Conservation (phyloP, 2,329 filamentous ascomycete genomes). For the Coniochaeta sp. region DNA sequence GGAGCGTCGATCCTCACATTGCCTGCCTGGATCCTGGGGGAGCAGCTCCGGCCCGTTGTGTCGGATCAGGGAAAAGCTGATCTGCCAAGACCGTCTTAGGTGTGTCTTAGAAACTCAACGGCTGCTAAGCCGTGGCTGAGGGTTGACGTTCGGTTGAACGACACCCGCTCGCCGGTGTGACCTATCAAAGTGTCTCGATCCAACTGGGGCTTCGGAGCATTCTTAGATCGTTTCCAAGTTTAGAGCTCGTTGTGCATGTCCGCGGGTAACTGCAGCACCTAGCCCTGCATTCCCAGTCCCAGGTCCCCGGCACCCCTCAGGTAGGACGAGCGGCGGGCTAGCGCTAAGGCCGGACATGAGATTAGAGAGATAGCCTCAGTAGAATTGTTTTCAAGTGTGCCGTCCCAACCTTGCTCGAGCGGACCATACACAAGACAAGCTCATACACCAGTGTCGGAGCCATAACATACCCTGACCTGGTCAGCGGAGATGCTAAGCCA, state of each 20-base stretch:
- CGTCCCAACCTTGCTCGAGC: not conserved
- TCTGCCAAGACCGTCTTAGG: not conserved
- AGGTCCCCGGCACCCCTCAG: slow-evolving; percentile 1
- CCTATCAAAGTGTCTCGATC: slow-evolving; percentile 1
- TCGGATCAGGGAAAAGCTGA: not conserved
- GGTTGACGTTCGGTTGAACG: not conserved
- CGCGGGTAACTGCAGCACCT: slow-evolving; percentile 3
- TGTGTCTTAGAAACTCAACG: not conserved
- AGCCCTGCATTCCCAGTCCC: not conserved
- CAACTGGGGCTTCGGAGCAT: not conserved
- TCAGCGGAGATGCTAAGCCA: not conserved
- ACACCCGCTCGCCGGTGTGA: not conserved
- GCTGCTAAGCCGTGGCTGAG: not conserved
- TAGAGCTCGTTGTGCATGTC: not conserved
- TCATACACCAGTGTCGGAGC: not conserved
- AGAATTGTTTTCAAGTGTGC: not conserved
- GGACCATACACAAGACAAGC: not conserved
- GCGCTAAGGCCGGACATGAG: not conserved
- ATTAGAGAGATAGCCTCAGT: not conserved
- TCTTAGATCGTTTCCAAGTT: slow-evolving; percentile 3
- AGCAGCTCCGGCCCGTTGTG: not conserved
- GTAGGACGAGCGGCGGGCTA: not conserved
- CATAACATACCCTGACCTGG: not conserved
- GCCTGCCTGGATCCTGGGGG: not conserved
- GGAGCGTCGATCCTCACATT: not conserved